Percentiles rank a stretch among this genome's conserved stretches.
These are phyloP conservation scores for Centrapalus pauciflorus DNA, from an alignment of 129 eudicot species.

Conservation along the genomic window DNA sequence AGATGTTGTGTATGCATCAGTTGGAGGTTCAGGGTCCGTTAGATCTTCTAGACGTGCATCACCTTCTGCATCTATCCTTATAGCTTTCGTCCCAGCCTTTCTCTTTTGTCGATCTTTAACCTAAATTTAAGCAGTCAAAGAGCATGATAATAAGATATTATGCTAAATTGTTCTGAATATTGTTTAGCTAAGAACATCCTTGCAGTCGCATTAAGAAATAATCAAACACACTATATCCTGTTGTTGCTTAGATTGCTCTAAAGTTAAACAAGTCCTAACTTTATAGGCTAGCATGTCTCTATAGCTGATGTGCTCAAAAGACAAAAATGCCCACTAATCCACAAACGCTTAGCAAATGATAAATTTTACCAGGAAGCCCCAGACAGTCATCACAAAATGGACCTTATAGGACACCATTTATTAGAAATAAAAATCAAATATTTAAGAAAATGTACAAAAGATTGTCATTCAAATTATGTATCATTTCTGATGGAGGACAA, in stretches of 20 bases:
- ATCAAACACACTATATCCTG: not conserved
- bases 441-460: too few species aligned
- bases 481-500: not conserved
- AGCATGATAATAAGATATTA: not conserved
- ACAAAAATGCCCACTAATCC: not conserved
- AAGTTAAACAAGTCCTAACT: not conserved
- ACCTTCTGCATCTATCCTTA: conserved; percentile 89
- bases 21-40: conserved; percentile 40
- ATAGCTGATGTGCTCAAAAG: not conserved
- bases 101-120: conserved; percentile 85
- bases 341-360: too few species aligned
- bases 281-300: not conserved
- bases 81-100: conserved; percentile 62
- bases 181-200: not conserved
- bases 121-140: conserved; percentile 26
- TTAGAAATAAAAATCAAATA: too few species aligned
- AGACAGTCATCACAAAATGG: too few species aligned
- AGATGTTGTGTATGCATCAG: conserved; percentile 40
- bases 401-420: too few species aligned
- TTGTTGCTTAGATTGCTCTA: too few species aligned
- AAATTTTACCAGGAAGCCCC: too few species aligned
- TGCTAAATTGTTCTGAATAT: not conserved
- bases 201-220: not conserved
- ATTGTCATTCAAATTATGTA: too few species aligned
- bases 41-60: conserved; percentile 89